A percentile compares a stretch with the other conserved stretches of the same genome.
phyloP scores from a whole-genome alignment of 169 alveolate species.

The Plasmodium sp. region DNA sequence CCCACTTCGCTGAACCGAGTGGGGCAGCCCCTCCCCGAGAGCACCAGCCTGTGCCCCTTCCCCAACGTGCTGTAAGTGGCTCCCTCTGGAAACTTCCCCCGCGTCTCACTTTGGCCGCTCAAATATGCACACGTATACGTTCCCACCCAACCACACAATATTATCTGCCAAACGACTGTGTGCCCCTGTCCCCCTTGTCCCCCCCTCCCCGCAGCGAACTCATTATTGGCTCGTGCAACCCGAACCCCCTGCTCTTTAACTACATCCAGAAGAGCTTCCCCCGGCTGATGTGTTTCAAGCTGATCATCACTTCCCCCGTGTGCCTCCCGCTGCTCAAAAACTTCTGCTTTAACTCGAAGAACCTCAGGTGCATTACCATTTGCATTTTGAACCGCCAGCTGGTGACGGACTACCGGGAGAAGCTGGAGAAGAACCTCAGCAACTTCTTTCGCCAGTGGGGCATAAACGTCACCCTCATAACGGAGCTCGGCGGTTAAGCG shows the following conservation, averaged over 20 bases:
- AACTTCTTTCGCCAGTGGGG: conserved; percentile 25
- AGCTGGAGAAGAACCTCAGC: neutral
- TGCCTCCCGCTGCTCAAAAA: conserved; percentile 39
- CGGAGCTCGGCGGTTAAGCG: neutral
- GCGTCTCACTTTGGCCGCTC: neutral
- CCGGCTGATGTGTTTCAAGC: neutral
- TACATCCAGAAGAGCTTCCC: conserved; percentile 32
- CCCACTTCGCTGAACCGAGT: neutral
- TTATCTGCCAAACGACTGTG: neutral
- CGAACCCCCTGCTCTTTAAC: conserved; percentile 11
- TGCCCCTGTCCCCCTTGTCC: too few relatives aligned
- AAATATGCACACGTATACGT: neutral
- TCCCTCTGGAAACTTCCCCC: neutral
- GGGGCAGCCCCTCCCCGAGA: neutral
- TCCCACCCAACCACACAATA: too few relatives aligned
- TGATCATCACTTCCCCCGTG: neutral
- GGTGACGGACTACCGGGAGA: conserved; percentile 8
- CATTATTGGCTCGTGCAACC: conserved; percentile 21
- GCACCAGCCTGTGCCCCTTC: neutral
- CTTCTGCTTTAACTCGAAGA: conserved; percentile 23
- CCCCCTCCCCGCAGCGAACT: neutral
- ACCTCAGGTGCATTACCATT: neutral
- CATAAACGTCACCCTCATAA: conserved; percentile 9
- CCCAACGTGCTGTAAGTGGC: conserved; percentile 23
- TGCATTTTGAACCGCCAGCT: neutral